These are phyloP conservation scores for Kurtzmaniella quercitrusa DNA, from an alignment of 1,139 yeast species.

Conservation along the genomic window DNA sequence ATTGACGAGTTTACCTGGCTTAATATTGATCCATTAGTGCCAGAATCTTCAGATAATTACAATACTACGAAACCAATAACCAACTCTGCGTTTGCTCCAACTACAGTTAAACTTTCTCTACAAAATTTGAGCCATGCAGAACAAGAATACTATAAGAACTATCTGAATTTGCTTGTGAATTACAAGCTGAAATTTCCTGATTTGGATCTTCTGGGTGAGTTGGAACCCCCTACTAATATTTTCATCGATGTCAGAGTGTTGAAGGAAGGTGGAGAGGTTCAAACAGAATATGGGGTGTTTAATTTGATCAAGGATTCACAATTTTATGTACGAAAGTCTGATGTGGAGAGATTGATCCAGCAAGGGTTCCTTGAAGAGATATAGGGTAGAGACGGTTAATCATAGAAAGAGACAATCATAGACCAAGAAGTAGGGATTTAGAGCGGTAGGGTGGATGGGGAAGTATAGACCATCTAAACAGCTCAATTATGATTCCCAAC, in stretches of 20 bases:
- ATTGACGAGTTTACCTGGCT: constrained; percentile 73
- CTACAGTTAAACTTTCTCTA: constrained; percentile 29
- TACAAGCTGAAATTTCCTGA: constrained; percentile 80
- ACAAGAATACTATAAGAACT: constrained; percentile 70
- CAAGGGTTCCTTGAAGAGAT: constrained; percentile 88
- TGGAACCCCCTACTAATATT: constrained; percentile 87
- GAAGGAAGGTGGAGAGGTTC: constrained; percentile 94
- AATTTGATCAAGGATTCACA: constrained; percentile 94
- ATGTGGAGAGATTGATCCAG: constrained; percentile 88
- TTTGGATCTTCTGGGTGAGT: constrained; percentile 80
- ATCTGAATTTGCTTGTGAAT: constrained; percentile 67
- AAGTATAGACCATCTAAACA: no score
- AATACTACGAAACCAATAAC: constrained; percentile 16
- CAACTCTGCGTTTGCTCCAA: constrained; percentile 14
- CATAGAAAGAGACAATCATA: no score
- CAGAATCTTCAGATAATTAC: constrained; percentile 17
- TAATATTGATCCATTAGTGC: constrained; percentile 35
- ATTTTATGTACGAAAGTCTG: constrained; percentile 88
- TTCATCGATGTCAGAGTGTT: constrained; percentile 91
- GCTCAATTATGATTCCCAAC: no score
- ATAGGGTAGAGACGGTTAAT: constrained; percentile 15
- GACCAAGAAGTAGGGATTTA: no score
- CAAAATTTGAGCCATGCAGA: constrained; percentile 72
- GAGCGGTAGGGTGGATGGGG: no score
- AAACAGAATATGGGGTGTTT: constrained; percentile 95